A percentile compares a stretch with the other conserved stretches of the same genome.
Conservation (phyloP, 2,329 filamentous ascomycete species). For the Grosmannia serpens region DNA sequence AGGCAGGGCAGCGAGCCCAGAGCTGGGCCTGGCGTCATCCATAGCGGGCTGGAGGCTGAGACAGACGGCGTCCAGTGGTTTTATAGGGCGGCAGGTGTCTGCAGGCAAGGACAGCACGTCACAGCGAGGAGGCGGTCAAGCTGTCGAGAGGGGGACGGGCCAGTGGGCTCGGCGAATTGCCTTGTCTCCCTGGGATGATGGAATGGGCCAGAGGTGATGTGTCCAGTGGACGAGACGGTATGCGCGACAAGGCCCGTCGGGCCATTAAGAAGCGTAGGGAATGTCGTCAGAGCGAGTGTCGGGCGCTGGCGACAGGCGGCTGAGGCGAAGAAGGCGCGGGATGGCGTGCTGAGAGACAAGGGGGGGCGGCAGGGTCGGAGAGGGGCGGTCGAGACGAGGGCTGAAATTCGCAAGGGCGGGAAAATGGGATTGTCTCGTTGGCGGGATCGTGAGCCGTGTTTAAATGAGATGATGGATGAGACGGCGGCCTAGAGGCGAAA, state of each 20-base stretch:
- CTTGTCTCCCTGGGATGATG: background rate
- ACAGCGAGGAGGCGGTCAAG: background rate
- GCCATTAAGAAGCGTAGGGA: constrained; percentile 3
- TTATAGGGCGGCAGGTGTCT: background rate
- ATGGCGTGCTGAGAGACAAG: constrained; percentile 11
- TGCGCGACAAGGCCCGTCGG: constrained; percentile 3
- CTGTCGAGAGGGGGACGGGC: background rate
- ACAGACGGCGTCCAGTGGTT: background rate
- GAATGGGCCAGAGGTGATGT: background rate
- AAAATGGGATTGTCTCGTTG: background rate
- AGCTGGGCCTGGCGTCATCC: constrained; percentile 10
- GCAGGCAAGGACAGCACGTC: background rate
- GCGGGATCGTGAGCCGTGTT: background rate
- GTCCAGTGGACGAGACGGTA: background rate
- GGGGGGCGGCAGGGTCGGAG: background rate
- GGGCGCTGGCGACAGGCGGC: background rate
- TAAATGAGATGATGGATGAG: background rate
- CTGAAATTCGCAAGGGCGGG: too few relatives aligned
- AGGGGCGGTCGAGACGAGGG: background rate
- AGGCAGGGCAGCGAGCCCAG: constrained; percentile 4
- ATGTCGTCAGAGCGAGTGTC: background rate
- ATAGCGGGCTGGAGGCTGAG: constrained; percentile 2
- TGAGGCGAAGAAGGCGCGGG: constrained; percentile 8
- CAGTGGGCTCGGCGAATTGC: background rate
- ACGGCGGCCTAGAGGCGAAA: background rate